Evolutionary conservation across 495 filamentous ascomycete genomes (phyloP).

Genomic region (Lasiosphaeria miniovina): DNA sequence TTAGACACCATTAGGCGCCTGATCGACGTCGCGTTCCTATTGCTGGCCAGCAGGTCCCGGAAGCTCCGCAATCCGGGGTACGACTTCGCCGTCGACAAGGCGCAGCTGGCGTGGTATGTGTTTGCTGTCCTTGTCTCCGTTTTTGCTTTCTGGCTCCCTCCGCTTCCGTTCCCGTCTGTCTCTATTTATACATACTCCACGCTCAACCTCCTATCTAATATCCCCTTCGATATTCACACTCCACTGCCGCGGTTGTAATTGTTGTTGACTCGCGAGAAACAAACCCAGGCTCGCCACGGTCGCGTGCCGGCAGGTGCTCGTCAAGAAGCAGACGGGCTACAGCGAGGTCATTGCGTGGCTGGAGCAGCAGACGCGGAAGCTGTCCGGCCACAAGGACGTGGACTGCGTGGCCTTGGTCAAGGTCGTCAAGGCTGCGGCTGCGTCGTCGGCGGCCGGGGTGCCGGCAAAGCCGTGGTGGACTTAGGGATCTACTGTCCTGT

Average conservation of each 20-base stretch:
- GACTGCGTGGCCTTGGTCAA: conserved; percentile 15
- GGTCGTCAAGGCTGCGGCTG: background rate
- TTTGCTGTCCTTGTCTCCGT: background rate
- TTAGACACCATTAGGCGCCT: conserved; percentile 64
- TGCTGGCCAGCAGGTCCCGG: conserved; percentile 59
- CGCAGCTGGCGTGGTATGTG: conserved; percentile 66
- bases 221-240: no score
- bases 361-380: conserved; percentile 38
- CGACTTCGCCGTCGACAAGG: conserved; percentile 56
- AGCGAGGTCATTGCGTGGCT: conserved; percentile 60
- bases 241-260: no score
- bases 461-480: background rate
- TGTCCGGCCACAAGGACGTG: conserved; percentile 19
- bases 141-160: conserved; percentile 2
- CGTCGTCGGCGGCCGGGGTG: background rate
- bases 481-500: background rate
- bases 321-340: conserved; percentile 68
- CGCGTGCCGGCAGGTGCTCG: conserved; percentile 64
- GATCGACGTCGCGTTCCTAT: conserved; percentile 58
- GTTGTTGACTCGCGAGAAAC: background rate
- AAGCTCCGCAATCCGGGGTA: conserved; percentile 49
- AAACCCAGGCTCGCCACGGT: conserved; percentile 55
- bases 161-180: background rate
- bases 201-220: no score
- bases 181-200: no score